Evolutionary conservation across 805 yeast genomes (phyloP), one percentile per base, ranked within the genome.

Genomic region (Cyberlindnera lachancei): DNA sequence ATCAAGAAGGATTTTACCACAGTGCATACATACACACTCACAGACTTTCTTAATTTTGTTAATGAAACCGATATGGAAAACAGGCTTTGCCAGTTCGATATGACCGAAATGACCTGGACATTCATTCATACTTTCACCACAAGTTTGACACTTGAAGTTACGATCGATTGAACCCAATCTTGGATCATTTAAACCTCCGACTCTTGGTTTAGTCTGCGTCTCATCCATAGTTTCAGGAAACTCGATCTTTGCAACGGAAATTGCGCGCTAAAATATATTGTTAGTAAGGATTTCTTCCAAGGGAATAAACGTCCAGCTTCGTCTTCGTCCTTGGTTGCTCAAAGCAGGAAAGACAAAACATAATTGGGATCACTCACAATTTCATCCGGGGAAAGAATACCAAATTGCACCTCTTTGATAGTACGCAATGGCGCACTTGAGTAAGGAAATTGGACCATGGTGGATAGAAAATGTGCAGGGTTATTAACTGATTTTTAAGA

Each of bases 31-130:
- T 19, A 90, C 90, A 63, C 92, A 83, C 59, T 92, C 98, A 58
- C 95, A 82, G 23, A 86, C 84, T 58, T 92, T 92, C 57, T 92
- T 92, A 52, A 92, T 90, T 56, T 85, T 90, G 29, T 94, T 74
- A 51, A 92, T 77, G 60, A 86, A 92, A 29, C 95, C 98, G 58
- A 92, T 86, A 59, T 92, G 98, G 63, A 92, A 92, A 23, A 92
- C 99, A 11, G 99, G 98, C 57, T 90, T 92, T 22, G 98, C 97
- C 44, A 92, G 70, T 57, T 92, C 99, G 40, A 92, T 92, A 55
- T 92, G 99, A 46, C 99, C 99, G 62, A 92, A 92, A 65, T 92
- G 99, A 38, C 99, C 99, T 1, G 97, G 97, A 63, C 99, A 92
- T 58, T 92, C 97, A 39, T 90, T 85, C 96, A 92, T 92, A 50